Evolutionary conservation across 1,284 basidiomycete genomes (phyloP).

Genomic region (Papiliotrema laurentii): DNA sequence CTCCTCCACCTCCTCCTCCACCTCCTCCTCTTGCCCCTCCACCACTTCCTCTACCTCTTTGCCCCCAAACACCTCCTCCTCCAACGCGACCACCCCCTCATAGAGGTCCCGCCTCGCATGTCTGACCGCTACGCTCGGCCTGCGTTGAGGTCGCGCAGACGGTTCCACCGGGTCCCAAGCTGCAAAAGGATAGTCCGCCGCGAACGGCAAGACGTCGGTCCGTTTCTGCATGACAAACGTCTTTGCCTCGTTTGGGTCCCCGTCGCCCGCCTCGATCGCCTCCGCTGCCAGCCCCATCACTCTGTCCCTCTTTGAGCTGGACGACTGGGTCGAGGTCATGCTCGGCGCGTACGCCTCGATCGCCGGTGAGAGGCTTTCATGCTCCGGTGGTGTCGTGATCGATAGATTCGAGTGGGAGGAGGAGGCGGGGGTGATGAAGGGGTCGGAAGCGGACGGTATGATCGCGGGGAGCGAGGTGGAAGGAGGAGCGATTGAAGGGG

Average conservation of each 20-base stretch:
- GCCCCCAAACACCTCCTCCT: too few species aligned
- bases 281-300: slow-evolving; percentile 1
- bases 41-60: too few species aligned
- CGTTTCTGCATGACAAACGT: slow-evolving; percentile 1
- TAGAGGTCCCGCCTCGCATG: background rate
- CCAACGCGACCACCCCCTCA: background rate
- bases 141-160: background rate
- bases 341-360: background rate
- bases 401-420: background rate
- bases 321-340: slow-evolving; percentile 3
- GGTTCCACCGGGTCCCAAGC: background rate
- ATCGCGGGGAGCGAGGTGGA: background rate
- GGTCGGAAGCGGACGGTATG: background rate
- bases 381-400: background rate
- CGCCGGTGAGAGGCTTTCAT: background rate
- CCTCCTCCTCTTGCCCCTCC: background rate
- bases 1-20: background rate
- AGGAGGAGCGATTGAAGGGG: too few species aligned
- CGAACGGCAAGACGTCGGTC: slow-evolving; percentile 4
- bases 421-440: background rate
- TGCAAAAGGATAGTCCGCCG: background rate
- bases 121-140: background rate
- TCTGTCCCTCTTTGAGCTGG: background rate
- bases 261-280: background rate
- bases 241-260: too few species aligned